phyloP scores from a whole-genome alignment of 2,329 filamentous ascomycete genomes.

The Uncinocarpus reesii region DNA sequence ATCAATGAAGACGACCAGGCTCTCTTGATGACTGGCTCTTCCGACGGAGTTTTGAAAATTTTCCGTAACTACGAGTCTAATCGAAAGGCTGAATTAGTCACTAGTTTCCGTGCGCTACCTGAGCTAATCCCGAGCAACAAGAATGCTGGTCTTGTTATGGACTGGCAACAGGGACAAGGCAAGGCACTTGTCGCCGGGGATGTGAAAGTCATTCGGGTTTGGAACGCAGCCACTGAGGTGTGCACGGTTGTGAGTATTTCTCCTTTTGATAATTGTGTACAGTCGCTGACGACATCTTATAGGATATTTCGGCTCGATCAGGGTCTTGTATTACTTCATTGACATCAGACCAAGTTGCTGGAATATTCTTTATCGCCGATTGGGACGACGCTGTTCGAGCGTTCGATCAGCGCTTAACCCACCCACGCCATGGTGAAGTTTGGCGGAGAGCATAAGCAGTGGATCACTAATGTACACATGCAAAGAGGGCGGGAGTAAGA shows the following conservation, averaged over 20 bases:
- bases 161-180: conserved; percentile 98
- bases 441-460: conserved; percentile 92
- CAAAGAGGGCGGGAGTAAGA: conserved; percentile 85
- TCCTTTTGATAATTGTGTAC: not conserved
- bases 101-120: conserved; percentile 81
- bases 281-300: conserved; percentile 10
- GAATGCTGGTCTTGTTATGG: conserved; percentile 91
- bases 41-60: conserved; percentile 85
- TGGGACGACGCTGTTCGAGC: conserved; percentile 90
- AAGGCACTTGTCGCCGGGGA: conserved; percentile 92
- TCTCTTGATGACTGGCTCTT: conserved; percentile 86
- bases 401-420: conserved; percentile 78
- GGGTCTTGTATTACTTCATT: conserved; percentile 92
- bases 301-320: conserved; percentile 87
- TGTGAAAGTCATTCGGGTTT: conserved; percentile 87
- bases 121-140: conserved; percentile 90
- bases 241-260: conserved; percentile 55
- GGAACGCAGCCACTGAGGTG: conserved; percentile 88
- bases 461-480: conserved; percentile 94
- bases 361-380: conserved; percentile 96
- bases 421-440: conserved; percentile 89
- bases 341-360: conserved; percentile 95
- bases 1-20: conserved; percentile 98
- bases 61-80: conserved; percentile 83
- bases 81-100: conserved; percentile 69